These are phyloP conservation scores for Penicillium sclerotigenum DNA, from an alignment of 2,329 filamentous ascomycete species.

Conservation along the genomic window DNA sequence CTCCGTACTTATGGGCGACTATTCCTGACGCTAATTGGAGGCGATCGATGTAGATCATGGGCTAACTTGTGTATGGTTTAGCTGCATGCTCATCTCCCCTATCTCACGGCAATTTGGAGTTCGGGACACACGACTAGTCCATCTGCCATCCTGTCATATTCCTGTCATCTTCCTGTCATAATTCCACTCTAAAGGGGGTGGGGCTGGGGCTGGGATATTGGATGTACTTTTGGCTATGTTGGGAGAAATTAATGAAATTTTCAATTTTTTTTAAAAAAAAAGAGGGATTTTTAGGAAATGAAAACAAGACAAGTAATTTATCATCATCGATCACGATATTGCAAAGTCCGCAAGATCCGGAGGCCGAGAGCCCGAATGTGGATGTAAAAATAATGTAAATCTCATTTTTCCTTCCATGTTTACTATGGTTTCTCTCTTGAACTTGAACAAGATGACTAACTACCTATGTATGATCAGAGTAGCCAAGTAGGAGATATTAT, in stretches of 20 bases:
- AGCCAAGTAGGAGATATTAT: not conserved
- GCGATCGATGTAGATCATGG: slow-evolving; percentile 4
- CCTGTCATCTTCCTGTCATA: not conserved
- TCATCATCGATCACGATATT: too few relatives aligned
- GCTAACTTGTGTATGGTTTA: not conserved
- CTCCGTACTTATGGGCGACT: not conserved
- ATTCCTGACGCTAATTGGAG: not conserved
- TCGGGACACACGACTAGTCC: not conserved
- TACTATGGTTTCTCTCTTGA: not conserved
- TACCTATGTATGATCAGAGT: not conserved
- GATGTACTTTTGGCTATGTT: not conserved
- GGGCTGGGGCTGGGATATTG: not conserved
- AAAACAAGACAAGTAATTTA: too few relatives aligned
- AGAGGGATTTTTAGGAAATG: too few relatives aligned
- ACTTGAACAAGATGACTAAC: not conserved
- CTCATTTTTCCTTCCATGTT: not conserved
- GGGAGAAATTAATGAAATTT: not conserved
- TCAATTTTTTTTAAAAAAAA: too few relatives aligned
- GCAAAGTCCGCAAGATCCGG: not conserved
- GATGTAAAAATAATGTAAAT: not conserved
- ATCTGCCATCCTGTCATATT: not conserved
- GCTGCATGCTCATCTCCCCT: not conserved
- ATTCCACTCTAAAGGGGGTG: not conserved
- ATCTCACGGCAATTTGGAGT: not conserved
- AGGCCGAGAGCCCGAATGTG: too few relatives aligned